Evolutionary conservation across 2,329 filamentous ascomycete genomes (phyloP).

Genomic region (Clarireedia sp.): DNA sequence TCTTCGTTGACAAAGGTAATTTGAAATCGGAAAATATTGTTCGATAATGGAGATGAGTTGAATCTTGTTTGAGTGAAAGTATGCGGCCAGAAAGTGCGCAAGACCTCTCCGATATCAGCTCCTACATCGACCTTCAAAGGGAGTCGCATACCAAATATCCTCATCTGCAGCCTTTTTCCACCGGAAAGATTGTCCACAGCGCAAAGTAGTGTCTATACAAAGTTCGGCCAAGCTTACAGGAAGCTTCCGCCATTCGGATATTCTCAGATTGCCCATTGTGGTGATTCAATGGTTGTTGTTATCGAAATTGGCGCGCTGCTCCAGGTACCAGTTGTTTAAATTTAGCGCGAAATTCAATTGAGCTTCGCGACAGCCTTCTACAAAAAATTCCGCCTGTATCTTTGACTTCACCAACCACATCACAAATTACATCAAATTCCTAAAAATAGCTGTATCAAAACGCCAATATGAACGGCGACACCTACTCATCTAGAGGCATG

Average conservation of each 20-base stretch:
- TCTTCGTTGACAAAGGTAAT: slow-evolving; percentile 32
- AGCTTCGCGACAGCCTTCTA: slow-evolving; percentile 11
- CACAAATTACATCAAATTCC: neutral
- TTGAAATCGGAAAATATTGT: slow-evolving; percentile 48
- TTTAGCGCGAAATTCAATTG: slow-evolving; percentile 12
- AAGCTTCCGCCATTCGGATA: slow-evolving; percentile 80
- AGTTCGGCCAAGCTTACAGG: slow-evolving; percentile 77
- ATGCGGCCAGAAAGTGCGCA: slow-evolving; percentile 82
- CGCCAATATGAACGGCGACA: slow-evolving; percentile 73
- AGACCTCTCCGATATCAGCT: slow-evolving; percentile 43
- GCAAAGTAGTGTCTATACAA: slow-evolving; percentile 87
- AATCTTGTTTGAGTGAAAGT: slow-evolving; percentile 76
- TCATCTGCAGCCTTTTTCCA: slow-evolving; percentile 80
- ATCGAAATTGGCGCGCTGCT: neutral
- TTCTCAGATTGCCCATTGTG: slow-evolving; percentile 32
- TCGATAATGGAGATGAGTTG: slow-evolving; percentile 70
- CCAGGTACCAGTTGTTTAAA: slow-evolving; percentile 1
- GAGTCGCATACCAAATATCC: slow-evolving; percentile 63
- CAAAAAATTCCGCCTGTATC: slow-evolving; percentile 5
- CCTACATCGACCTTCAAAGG: slow-evolving; percentile 7
- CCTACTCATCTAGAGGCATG: slow-evolving; percentile 68
- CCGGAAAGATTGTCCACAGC: slow-evolving; percentile 93
- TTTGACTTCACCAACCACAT: slow-evolving; percentile 3
- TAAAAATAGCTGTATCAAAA: neutral
- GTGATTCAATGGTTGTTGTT: slow-evolving; percentile 1